Conservation (phyloP, 441 rosid genomes). For the Erodium moschatum region DNA sequence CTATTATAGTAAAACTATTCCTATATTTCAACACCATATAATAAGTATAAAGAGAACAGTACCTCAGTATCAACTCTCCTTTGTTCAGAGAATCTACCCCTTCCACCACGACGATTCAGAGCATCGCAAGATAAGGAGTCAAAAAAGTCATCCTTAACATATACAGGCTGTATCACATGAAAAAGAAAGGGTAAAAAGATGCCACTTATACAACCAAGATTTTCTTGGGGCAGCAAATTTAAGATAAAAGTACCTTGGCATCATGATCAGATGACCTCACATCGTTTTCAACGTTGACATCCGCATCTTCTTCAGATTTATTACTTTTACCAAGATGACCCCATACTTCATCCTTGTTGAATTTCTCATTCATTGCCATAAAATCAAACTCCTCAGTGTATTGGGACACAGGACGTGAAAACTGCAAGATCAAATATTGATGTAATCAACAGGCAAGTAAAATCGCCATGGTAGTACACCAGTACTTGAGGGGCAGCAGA, state of each 20-base stretch:
- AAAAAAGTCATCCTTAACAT: slow-evolving; percentile 29
- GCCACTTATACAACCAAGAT: neutral
- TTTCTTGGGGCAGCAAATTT: neutral
- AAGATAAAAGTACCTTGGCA: neutral
- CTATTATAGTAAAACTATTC: neutral
- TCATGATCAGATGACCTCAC: slow-evolving; percentile 12
- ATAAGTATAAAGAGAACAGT: neutral
- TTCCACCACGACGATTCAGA: slow-evolving; percentile 15
- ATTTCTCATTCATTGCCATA: slow-evolving; percentile 27
- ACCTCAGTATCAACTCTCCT: slow-evolving; percentile 16
- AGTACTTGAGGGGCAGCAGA: neutral
- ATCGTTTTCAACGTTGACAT: slow-evolving; percentile 16
- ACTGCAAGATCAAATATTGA: slow-evolving; percentile 14
- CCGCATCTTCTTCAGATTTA: slow-evolving; percentile 15
- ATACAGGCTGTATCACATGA: slow-evolving; percentile 22
- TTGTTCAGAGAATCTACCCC: slow-evolving; percentile 18
- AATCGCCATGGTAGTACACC: neutral
- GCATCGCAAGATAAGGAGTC: slow-evolving; percentile 23
- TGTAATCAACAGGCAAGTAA: neutral
- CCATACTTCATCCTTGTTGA: slow-evolving; percentile 28
- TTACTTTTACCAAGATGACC: slow-evolving; percentile 22
- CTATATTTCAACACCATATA: neutral
- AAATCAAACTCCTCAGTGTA: slow-evolving; percentile 29
- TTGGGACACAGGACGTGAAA: slow-evolving; percentile 14
- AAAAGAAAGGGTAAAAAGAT: neutral